Base-by-base conservation (phyloP, 1,284 basidiomycete genomes). In the Papiliotrema terrestris region DNA sequence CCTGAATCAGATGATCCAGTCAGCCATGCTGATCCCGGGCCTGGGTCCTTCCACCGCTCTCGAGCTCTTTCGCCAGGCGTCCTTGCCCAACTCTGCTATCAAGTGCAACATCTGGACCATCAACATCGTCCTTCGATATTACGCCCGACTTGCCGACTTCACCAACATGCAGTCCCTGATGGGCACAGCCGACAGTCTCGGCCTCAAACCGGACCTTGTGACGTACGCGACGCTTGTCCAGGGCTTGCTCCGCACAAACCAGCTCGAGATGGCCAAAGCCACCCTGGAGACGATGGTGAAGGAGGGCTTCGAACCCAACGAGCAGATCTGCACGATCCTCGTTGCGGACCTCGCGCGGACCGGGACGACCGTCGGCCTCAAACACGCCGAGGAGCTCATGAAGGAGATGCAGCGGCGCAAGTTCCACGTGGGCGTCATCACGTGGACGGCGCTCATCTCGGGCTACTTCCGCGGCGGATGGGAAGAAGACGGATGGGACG, bases 211-310 rank as follows among this genome's bases (percentile, higher is more conserved):
- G 8, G 89, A 93, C 66, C 83, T 86, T 4, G 84, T 86, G 72
- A 91, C 86, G 0, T 93, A 86, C 71, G 88, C 89, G 2, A 88
- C 85, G 3, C 80, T 93, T 26, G 83, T 92, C 13, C 83, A 85
- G 23, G 86, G 87, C 1, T 71, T 92, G 54, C 80, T 88, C 35
- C 84, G 83, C 60, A 82, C 83, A 8, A 82, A 83, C n/a, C 80
- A 84, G 49, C 73, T 81, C 29, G 85, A 91, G 61, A 85, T 88
- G 2, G 81, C 83, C 2, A 78, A 81, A 36, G 77, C 82, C 38
- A 81, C 89, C 20, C 72, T 89, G 39, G 76, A 79, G 45, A 78
- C 87, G 53, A 92, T 93, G 89, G 74, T 79, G 59, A 82, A 82
- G 64, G 83, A 87, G 56, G 86, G 85, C n/a, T 77, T 91, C 32